A percentile compares a stretch with the other conserved stretches of the same genome.
Evolutionary conservation across 1,139 yeast genomes (phyloP).

Genomic region (Scheffersomyces parashehatae): DNA sequence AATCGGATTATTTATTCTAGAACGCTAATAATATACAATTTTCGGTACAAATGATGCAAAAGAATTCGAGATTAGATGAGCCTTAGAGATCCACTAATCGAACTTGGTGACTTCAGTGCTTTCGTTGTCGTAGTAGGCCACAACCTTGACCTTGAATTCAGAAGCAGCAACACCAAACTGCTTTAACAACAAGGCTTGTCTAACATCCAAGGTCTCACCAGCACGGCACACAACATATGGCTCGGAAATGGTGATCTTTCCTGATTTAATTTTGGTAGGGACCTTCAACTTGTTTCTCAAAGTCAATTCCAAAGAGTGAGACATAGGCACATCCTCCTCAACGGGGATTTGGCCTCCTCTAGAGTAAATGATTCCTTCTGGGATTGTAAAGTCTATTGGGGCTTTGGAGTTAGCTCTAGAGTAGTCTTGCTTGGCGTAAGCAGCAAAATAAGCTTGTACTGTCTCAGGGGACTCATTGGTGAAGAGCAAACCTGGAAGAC

Average conservation of each 20-base stretch:
- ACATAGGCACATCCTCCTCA: constrained; percentile 95
- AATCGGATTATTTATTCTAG: background rate
- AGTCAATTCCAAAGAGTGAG: constrained; percentile 92
- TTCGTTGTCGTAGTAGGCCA: constrained; percentile 75
- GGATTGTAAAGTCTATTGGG: constrained; percentile 80
- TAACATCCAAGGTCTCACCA: constrained; percentile 83
- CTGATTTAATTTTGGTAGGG: constrained; percentile 87
- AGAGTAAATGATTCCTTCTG: constrained; percentile 88
- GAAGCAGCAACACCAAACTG: constrained; percentile 95
- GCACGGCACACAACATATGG: constrained; percentile 79
- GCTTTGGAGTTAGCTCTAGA: constrained; percentile 87
- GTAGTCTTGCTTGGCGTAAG: constrained; percentile 78
- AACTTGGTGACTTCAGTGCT: constrained; percentile 30
- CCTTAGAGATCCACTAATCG: constrained; percentile 3
- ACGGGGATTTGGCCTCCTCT: constrained; percentile 90
- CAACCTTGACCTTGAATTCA: constrained; percentile 77
- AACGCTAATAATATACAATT: background rate
- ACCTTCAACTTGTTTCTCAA: constrained; percentile 84
- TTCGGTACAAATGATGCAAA: background rate
- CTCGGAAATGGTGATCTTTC: constrained; percentile 75
- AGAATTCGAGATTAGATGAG: background rate
- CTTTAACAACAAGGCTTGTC: constrained; percentile 88
- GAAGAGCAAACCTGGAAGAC: constrained; percentile 84
- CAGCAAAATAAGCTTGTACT: constrained; percentile 79
- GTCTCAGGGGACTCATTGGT: constrained; percentile 85